Base-by-base conservation (phyloP, 2,329 filamentous ascomycete species). In the Helicocarpus griseus region DNA sequence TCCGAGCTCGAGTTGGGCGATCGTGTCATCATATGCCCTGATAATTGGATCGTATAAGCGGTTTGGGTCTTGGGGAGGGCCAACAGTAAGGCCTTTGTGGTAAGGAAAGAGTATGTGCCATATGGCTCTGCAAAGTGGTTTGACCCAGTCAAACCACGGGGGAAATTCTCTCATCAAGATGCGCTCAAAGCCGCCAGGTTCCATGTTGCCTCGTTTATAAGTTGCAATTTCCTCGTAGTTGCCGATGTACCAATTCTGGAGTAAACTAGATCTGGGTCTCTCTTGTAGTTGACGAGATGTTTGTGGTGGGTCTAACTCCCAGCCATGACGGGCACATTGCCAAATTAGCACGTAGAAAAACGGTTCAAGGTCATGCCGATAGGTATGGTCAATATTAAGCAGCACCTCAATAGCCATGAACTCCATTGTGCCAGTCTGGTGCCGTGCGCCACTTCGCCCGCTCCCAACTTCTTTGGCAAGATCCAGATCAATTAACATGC, bases 401-500 rank as follows among this genome's bases (percentile, higher is more conserved):
- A 70, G 53, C 5, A 70, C 62, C 43, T 64, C 59, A 28, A 65
- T 58, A 1, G 62, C 65, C 58, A 67, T 69, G 46, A 65, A 67
- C 43, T 61, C 53, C 53, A 65, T 62, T 33, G 60, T 69, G 39
- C 65, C 62, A 24, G 56, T 58, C 41, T 31, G 28, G 54, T 52
- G 52, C 69, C 59, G 36, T 28, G 54, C 60, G 35, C 59, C 56
- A 48, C 58, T 60, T 26, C 31, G 36, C 19, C 49, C 29, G 22
- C 17, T 24, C 14, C 24, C 24, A 22, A 22, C 24, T 45, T 45
- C 28, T 31, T 31, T 31, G 28, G 57, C 60, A 22, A 65, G 54
- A 49, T 68, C 62, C 6, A 68, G 57, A 51, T 69, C 60, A 57
- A 68, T 69, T n/a, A 68, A 57, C 46, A 62, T 61, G 5, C 68